phyloP scores from a whole-genome alignment of 148 eudicot genomes.

The Diospyros kaki region DNA sequence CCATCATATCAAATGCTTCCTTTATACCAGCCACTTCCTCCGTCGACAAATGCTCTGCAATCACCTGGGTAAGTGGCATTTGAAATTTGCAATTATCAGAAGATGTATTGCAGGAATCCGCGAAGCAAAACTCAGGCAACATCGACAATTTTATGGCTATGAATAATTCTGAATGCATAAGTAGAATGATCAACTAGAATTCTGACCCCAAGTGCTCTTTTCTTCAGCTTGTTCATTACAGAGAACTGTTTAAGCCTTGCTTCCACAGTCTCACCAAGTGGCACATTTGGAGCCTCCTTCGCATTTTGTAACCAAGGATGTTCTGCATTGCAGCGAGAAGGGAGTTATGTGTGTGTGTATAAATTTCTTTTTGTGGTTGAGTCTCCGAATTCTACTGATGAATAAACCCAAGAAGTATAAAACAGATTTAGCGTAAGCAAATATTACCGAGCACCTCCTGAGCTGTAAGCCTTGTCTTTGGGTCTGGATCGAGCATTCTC shows the following conservation, averaged over 20 bases:
- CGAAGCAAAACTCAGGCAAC: not conserved
- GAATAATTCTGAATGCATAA: not conserved
- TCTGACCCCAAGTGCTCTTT: constrained; percentile 68
- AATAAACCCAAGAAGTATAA: not conserved
- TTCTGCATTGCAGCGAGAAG: constrained; percentile 37
- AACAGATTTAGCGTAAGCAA: constrained; percentile 5
- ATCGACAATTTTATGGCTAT: not conserved
- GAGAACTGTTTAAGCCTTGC: constrained; percentile 83
- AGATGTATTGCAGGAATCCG: not conserved
- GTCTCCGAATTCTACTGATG: not conserved
- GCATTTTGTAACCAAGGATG: constrained; percentile 80
- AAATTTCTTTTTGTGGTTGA: not conserved
- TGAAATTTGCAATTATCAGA: constrained; percentile 7
- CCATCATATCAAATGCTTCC: constrained; percentile 71
- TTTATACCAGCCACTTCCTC: constrained; percentile 80
- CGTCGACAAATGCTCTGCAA: constrained; percentile 78
- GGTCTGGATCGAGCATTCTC: constrained; percentile 79
- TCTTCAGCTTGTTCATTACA: constrained; percentile 90
- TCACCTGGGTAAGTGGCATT: constrained; percentile 38
- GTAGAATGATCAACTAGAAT: not conserved
- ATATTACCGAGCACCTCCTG: constrained; percentile 65
- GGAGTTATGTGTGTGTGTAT: not conserved
- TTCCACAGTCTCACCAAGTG: constrained; percentile 82
- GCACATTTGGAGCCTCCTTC: constrained; percentile 76
- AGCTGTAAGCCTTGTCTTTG: constrained; percentile 63